Conservation (phyloP, 2,329 filamentous ascomycete genomes). For the Cladorrhinum sp. region DNA sequence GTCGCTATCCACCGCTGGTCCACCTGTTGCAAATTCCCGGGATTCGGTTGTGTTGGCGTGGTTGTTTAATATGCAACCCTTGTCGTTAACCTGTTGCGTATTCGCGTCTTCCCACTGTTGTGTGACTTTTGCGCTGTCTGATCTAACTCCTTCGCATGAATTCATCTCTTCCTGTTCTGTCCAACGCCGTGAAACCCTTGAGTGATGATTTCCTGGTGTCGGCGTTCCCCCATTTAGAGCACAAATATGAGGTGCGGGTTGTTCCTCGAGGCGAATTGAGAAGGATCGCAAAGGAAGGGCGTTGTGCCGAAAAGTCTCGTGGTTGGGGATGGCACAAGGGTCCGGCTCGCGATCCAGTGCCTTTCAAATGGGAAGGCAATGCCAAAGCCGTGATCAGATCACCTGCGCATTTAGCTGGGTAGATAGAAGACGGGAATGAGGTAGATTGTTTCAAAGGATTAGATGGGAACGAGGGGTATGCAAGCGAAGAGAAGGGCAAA, state of each 20-base stretch:
- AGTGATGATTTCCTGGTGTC: constrained; percentile 8
- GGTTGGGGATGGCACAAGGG: neutral
- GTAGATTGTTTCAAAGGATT: neutral
- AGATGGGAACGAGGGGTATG: neutral
- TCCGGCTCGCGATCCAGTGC: neutral
- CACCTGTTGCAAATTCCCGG: neutral
- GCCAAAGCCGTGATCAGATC: neutral
- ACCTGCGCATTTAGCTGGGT: neutral
- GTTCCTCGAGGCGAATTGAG: neutral
- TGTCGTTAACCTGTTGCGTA: neutral
- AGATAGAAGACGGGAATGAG: neutral
- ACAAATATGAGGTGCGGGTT: neutral
- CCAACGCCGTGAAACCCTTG: constrained; percentile 14
- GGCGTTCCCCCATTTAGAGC: constrained; percentile 24
- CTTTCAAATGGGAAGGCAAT: neutral
- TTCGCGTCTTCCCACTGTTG: neutral
- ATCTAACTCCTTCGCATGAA: constrained; percentile 6
- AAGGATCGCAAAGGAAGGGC: neutral
- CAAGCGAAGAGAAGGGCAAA: neutral
- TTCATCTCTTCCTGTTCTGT: constrained; percentile 19
- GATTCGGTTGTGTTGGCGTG: constrained; percentile 11
- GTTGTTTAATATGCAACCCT: neutral
- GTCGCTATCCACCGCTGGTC: constrained; percentile 21
- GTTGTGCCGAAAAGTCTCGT: neutral
- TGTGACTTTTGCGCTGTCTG: constrained; percentile 7